phyloP scores from a whole-genome alignment of 177 flowering plant species.

The Tripterygium wilfordii region DNA sequence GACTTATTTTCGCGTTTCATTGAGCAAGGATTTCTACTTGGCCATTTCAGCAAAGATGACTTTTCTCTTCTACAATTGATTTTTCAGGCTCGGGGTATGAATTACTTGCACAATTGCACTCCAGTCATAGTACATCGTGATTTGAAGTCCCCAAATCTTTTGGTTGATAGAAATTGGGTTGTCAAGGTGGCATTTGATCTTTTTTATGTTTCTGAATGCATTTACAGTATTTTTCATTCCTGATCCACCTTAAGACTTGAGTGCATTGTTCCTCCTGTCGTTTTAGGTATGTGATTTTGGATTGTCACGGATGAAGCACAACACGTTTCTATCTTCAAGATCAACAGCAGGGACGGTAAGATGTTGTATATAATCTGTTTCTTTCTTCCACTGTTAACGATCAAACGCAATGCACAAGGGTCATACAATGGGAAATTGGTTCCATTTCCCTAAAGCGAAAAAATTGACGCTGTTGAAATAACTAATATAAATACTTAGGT shows the following conservation, averaged over 20 bases:
- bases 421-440: background rate
- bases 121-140: constrained; percentile 94
- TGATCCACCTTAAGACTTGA: no score
- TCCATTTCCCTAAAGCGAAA: background rate
- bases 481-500: no score
- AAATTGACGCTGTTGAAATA: background rate
- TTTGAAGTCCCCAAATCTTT: constrained; percentile 95
- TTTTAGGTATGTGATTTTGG: constrained; percentile 91
- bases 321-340: constrained; percentile 78
- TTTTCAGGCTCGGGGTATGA: constrained; percentile 94
- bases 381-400: background rate
- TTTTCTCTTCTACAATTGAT: constrained; percentile 7
- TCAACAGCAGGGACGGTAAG: constrained; percentile 93
- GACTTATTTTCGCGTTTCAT: background rate
- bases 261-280: constrained; percentile 7
- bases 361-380: background rate
- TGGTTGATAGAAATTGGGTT: constrained; percentile 97
- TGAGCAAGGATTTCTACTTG: constrained; percentile 4
- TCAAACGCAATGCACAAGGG: no score
- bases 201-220: background rate
- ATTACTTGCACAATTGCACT: constrained; percentile 80
- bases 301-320: constrained; percentile 71
- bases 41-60: constrained; percentile 5
- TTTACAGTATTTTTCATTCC: background rate
- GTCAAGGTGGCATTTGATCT: constrained; percentile 56